Evolutionary conservation across 139 green algal genomes (phyloP).

Genomic region (Ulvella scutata): DNA sequence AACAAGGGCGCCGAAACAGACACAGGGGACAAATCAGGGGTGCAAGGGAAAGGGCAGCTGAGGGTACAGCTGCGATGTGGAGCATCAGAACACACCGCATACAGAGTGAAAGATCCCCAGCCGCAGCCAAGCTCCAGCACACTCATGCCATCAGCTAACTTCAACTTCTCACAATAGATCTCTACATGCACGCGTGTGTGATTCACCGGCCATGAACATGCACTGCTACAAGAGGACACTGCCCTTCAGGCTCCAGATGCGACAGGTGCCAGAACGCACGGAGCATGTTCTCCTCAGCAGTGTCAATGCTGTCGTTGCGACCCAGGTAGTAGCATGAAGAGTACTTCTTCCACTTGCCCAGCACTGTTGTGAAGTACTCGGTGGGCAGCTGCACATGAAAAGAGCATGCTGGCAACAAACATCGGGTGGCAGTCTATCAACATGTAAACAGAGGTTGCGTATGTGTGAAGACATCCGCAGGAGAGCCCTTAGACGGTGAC

Average conservation of each 20-base stretch:
- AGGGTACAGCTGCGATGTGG: no score
- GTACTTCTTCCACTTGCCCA: conserved; percentile 89
- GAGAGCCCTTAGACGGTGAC: no score
- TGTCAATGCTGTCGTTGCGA: conserved; percentile 32
- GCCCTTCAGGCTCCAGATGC: no score
- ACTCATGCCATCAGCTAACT: conserved; percentile 56
- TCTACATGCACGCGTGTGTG: conserved; percentile 14
- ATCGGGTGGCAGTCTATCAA: neutral
- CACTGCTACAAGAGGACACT: no score
- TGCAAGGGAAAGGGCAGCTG: no score
- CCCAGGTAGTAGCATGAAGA: conserved; percentile 66
- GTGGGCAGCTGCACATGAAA: conserved; percentile 62
- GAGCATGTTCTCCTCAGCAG: conserved; percentile 89
- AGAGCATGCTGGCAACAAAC: neutral
- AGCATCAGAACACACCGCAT: no score
- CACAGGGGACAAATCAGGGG: no score
- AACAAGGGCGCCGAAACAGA: no score
- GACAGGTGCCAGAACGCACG: conserved; percentile 13
- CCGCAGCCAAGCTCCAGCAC: conserved; percentile 94
- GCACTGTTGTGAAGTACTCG: conserved; percentile 73
- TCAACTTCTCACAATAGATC: conserved; percentile 60
- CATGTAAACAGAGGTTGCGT: neutral
- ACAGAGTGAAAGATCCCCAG: conserved; percentile 84
- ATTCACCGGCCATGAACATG: no score
- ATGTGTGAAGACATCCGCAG: neutral